Evolutionary conservation across 164 flowering plant species (phyloP).

Genomic region (Vitis amurensis): DNA sequence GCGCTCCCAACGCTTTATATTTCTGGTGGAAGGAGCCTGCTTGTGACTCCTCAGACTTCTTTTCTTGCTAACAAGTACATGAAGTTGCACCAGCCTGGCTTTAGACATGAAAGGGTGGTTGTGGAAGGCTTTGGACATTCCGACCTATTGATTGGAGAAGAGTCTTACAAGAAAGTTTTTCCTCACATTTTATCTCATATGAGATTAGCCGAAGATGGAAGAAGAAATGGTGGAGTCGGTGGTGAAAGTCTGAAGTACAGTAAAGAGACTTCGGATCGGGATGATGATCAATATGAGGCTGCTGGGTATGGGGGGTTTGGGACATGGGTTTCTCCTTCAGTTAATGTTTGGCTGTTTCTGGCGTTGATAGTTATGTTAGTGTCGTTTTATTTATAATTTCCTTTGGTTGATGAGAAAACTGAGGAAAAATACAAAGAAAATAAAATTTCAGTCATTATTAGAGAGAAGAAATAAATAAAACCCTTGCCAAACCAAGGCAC

Average conservation of each 20-base stretch:
- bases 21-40: constrained; percentile 47
- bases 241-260: constrained; percentile 13
- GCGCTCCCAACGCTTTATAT: constrained; percentile 50
- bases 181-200: constrained; percentile 54
- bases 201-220: constrained; percentile 25
- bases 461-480: too few relatives aligned
- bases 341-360: constrained; percentile 17
- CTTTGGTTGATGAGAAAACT: too few relatives aligned
- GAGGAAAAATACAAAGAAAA: too few relatives aligned
- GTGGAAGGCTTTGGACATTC: constrained; percentile 64
- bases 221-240: not conserved
- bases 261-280: constrained; percentile 39
- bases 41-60: constrained; percentile 56
- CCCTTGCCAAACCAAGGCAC: too few relatives aligned
- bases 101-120: constrained; percentile 47
- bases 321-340: constrained; percentile 19
- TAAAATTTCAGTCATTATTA: too few relatives aligned
- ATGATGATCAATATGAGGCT: constrained; percentile 23
- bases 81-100: constrained; percentile 65
- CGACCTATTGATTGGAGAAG: constrained; percentile 56
- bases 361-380: constrained; percentile 4
- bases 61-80: constrained; percentile 57
- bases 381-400: not conserved
- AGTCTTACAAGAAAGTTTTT: constrained; percentile 42
- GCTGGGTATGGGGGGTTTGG: constrained; percentile 19